A percentile compares a stretch with the other conserved stretches of the same genome.
These are phyloP conservation scores for Vickermania spadyakhi DNA, from an alignment of 208 protist species.

Conservation along the genomic window DNA sequence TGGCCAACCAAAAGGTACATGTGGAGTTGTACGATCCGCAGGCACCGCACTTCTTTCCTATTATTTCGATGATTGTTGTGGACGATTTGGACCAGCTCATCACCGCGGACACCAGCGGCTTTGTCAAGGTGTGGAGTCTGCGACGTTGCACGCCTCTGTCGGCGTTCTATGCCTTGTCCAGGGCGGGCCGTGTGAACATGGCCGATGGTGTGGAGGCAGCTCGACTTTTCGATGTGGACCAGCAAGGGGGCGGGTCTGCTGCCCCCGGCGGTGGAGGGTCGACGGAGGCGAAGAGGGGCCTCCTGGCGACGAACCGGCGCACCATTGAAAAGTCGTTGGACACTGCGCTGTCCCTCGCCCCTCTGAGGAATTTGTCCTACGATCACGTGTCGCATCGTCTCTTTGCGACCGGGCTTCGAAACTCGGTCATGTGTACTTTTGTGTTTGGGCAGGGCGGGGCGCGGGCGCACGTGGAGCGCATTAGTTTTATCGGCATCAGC, in stretches of 20 bases:
- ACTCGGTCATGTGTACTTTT: conserved; percentile 64
- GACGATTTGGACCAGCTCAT: conserved; percentile 61
- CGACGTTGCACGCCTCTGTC: conserved; percentile 26
- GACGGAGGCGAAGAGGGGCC: neutral
- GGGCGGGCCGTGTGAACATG: conserved; percentile 3
- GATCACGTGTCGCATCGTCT: conserved; percentile 44
- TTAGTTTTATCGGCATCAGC: conserved; percentile 33
- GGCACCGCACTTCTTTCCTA: conserved; percentile 50
- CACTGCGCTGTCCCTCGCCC: conserved; percentile 21
- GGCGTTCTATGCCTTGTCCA: conserved; percentile 56
- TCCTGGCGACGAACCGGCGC: conserved; percentile 25
- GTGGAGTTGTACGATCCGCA: conserved; percentile 66
- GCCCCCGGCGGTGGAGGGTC: neutral
- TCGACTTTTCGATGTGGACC: neutral
- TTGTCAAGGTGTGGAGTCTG: conserved; percentile 72
- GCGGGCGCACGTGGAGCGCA: conserved; percentile 37
- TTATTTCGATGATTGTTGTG: conserved; percentile 47
- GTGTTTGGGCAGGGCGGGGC: conserved; percentile 33
- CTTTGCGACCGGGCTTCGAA: conserved; percentile 50
- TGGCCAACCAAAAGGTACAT: conserved; percentile 16
- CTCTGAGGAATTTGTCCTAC: conserved; percentile 44
- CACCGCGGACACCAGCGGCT: conserved; percentile 46
- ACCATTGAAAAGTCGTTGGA: conserved; percentile 13
- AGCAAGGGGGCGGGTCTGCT: conserved; percentile 1
- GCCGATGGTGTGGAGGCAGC: neutral